Conservation (phyloP, 2,329 filamentous ascomycete species). For the Talaromyces amestolkiae region DNA sequence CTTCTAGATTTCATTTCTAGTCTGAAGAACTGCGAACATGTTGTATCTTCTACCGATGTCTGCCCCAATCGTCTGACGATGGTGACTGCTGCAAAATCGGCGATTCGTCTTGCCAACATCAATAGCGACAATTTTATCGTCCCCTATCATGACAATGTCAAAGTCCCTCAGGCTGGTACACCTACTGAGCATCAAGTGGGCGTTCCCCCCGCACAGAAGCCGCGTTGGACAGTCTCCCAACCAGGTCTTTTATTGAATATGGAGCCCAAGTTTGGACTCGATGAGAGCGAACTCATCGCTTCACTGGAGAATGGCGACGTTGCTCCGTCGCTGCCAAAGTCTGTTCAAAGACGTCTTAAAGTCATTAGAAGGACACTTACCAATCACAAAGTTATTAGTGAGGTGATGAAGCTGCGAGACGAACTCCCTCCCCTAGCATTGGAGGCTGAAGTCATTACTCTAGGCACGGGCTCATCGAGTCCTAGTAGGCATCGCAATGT, state of each 20-base stretch:
- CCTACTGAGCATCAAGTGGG: slow-evolving; percentile 21
- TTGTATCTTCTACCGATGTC: slow-evolving; percentile 71
- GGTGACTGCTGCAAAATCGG: slow-evolving; percentile 63
- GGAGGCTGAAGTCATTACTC: slow-evolving; percentile 77
- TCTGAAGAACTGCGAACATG: slow-evolving; percentile 63
- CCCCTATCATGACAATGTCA: slow-evolving; percentile 63
- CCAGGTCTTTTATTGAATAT: slow-evolving; percentile 23
- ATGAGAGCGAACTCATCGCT: slow-evolving; percentile 31
- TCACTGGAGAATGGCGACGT: slow-evolving; percentile 26
- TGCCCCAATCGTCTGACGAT: slow-evolving; percentile 74
- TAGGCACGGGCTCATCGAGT: slow-evolving; percentile 86
- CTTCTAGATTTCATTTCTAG: slow-evolving; percentile 69
- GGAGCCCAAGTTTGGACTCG: slow-evolving; percentile 46
- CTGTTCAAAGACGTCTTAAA: slow-evolving; percentile 32
- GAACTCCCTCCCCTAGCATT: slow-evolving; percentile 61
- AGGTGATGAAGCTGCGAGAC: slow-evolving; percentile 50
- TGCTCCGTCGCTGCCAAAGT: slow-evolving; percentile 26
- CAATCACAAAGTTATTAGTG: slow-evolving; percentile 32
- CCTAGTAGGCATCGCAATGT: slow-evolving; percentile 96
- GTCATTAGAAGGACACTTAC: slow-evolving; percentile 29
- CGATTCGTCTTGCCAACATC: slow-evolving; percentile 67
- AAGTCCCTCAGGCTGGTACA: slow-evolving; percentile 39
- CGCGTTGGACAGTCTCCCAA: slow-evolving; percentile 9
- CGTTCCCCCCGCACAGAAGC: neutral
- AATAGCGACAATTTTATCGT: slow-evolving; percentile 71